Evolutionary conservation across 2,329 filamentous ascomycete genomes (phyloP), one percentile per base, ranked within the genome.

Genomic region (Ambrosiella beaveri): DNA sequence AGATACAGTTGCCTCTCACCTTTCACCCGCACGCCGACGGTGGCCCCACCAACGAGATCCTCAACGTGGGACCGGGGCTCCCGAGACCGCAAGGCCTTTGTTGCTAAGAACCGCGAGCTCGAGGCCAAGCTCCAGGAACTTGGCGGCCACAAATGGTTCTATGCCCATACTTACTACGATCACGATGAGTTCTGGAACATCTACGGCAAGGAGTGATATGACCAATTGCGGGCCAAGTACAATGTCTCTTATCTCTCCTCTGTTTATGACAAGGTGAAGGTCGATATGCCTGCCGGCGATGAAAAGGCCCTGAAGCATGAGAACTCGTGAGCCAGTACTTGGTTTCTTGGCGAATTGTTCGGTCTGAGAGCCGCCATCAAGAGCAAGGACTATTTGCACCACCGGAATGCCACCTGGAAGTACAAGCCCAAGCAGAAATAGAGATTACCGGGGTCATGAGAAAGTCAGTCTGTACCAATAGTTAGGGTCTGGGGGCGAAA

Each of bases 151-250:
- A 94, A 94, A 72, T 93, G 87, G 85, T 73, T 94, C 11, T 94
- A 95, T 68, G 87, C 88, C 2, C 85, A 91, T 65, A 85, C 86
- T 0, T 94, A 89, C 71, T 93, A 93, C 68, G 76, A 78, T n/a
- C 78, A 85, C 65, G 71, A 76, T 0, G 80, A 86, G 65, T 88
- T 86, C 69, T 86, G 82, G 82, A 64, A 70, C 39, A 72, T 81
- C 56, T 86, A 86, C 66, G 74, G 73, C 58, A 69, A 71, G 49
- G 64, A 66, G 17, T 80, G 75, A 75, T 88, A 88, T 66, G 76
- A 85, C 38, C 71, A 65, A 1, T 70, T 88, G 63, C 72, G 85
- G 13, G 61, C 65, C 27, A 85, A 83, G 66, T 88, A 85, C 68
- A 67, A 74, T 53, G 85, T 84, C 11, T 71, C 71, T 0, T 73